Evolutionary conservation across 2,329 filamentous ascomycete genomes (phyloP), one percentile per base, ranked within the genome.

Genomic region (Nothophoma quercina): DNA sequence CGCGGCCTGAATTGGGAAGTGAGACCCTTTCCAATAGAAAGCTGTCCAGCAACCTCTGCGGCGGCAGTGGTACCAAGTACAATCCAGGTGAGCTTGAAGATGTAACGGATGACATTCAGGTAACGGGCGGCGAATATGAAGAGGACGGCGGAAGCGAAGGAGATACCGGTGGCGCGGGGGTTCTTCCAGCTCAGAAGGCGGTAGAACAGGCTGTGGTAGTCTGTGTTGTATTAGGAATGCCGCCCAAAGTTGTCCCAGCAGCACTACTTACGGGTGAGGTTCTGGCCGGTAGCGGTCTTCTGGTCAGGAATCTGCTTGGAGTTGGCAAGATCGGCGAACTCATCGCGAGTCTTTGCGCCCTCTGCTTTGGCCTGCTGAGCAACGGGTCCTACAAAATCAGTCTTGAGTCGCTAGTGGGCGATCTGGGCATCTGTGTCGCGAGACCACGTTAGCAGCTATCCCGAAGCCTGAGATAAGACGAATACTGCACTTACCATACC

Each of bases 141-240:
- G 62, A 77, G 61, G 58, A 87, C 74, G 48, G 81, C 79, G 51
- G 76, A 76, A 50, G 76, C 79, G 69, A 83, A 88, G 59, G 83
- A 83, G 69, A 85, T 81, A 58, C 80, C 83, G 56, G 85, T 87
- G 33, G 84, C 84, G 65, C 85, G 81, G 51, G 85, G 85, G 75
- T 86, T 85, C 74, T 86, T 83, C 85, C 85, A 88, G 77, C 84
- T 87, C 65, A 88, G 71, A 39, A 88, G 78, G 63, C 83, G 84
- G 74, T 88, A 87, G 75, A 88, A 82, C 76, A 86, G 77, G 63
- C 84, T 87, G 73, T 88, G 85, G 74, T 87, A 88, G 74, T 85
- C 81, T 83, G 47, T 10, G 26, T 6, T n/a, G 21, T 32, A 46
- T 71, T 40, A 71, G 67, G 51, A 18, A 19, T 16, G 15, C 13